Conservation (phyloP, 75 land plant species). For the Adiantum capillusveneris region DNA sequence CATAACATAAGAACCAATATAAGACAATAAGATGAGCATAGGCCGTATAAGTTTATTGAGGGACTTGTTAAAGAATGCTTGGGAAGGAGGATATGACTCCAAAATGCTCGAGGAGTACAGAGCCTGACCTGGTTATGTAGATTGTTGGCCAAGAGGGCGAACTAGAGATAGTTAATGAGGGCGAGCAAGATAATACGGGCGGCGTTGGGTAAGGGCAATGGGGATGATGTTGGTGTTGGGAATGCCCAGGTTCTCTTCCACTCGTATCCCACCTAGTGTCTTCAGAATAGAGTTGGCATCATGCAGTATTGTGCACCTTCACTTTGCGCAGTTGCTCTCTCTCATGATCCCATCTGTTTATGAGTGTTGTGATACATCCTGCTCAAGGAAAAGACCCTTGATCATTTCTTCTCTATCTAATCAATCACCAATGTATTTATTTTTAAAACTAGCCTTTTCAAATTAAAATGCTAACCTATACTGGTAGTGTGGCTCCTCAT, state of each 20-base stretch:
- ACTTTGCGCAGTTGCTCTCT: too few species aligned
- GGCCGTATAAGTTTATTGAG: constrained; percentile 44
- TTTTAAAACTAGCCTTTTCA: too few species aligned
- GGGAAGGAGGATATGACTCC: constrained; percentile 51
- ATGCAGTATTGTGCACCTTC: constrained; percentile 2
- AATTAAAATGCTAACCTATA: too few species aligned
- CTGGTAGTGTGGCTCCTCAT: too few species aligned
- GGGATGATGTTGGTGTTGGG: constrained; percentile 62
- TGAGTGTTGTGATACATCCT: too few species aligned
- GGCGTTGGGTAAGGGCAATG: constrained; percentile 51
- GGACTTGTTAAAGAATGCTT: constrained; percentile 52
- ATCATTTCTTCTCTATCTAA: too few species aligned
- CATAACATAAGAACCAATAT: constrained; percentile 58
- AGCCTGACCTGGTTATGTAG: constrained; percentile 50
- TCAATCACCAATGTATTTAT: too few species aligned
- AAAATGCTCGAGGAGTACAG: constrained; percentile 46
- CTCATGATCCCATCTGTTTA: too few species aligned
- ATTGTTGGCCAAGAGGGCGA: constrained; percentile 53
- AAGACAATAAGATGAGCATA: constrained; percentile 54
- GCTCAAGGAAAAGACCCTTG: too few species aligned
- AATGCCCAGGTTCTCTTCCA: constrained; percentile 45
- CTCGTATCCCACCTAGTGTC: constrained; percentile 9
- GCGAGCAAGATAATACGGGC: constrained; percentile 40
- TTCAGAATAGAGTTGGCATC: not conserved
- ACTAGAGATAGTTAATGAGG: constrained; percentile 52